A percentile compares a stretch with the other conserved stretches of the same genome.
Evolutionary conservation across 352 stramenopile species (phyloP).

Genomic region (Globisporangium lucens): DNA sequence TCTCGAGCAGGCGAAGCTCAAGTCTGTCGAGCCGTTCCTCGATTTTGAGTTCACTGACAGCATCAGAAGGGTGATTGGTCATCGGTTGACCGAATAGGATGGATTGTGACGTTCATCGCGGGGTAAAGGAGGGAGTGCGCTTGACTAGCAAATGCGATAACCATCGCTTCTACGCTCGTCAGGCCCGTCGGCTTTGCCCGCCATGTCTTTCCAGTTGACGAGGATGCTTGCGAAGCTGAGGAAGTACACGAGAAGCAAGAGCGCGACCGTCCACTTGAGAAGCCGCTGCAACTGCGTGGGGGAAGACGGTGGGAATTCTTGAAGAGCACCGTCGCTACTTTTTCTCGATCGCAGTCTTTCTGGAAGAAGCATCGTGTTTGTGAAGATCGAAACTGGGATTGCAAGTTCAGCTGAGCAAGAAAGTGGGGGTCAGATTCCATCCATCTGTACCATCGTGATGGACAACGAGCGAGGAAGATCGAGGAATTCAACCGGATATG

Average conservation of each 20-base stretch:
- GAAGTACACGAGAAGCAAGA: slow-evolving; percentile 21
- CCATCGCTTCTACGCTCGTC: slow-evolving; percentile 16
- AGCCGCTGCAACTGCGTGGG: not conserved
- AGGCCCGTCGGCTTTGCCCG: not conserved
- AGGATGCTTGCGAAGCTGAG: slow-evolving; percentile 26
- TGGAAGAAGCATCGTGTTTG: not conserved
- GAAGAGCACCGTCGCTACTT: not conserved
- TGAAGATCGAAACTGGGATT: too few relatives aligned
- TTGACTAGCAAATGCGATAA: slow-evolving; percentile 36
- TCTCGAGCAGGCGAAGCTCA: slow-evolving; percentile 26
- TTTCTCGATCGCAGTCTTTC: not conserved
- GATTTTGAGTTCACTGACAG: slow-evolving; percentile 26
- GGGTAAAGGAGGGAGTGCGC: slow-evolving; percentile 27
- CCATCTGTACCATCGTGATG: not conserved
- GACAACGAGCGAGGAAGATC: not conserved
- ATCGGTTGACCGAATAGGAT: slow-evolving; percentile 6
- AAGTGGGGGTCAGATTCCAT: not conserved
- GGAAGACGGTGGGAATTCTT: not conserved
- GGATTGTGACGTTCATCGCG: slow-evolving; percentile 5
- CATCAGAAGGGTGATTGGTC: slow-evolving; percentile 13
- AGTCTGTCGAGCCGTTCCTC: slow-evolving; percentile 31
- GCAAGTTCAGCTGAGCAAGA: not conserved
- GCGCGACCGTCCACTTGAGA: not conserved
- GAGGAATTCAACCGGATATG: not conserved
- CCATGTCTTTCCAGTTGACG: slow-evolving; percentile 29